phyloP scores from a whole-genome alignment of 2,329 filamentous ascomycete genomes.

The Pleochaeta shiraiana region DNA sequence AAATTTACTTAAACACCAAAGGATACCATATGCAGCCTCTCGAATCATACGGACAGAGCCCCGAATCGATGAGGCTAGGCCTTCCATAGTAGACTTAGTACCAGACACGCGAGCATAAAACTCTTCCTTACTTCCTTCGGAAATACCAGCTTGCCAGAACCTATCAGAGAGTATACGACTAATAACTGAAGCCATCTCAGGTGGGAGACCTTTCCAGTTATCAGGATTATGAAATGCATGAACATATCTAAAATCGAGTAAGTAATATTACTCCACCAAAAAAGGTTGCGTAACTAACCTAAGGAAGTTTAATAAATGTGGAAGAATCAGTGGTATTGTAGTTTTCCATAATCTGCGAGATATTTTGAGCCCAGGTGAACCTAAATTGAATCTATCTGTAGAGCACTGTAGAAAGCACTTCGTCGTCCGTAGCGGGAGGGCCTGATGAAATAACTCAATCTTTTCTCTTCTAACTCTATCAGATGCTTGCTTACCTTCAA shows the following conservation, averaged over 20 bases:
- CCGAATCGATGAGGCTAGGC: slow-evolving; percentile 79
- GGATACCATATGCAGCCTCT: slow-evolving; percentile 82
- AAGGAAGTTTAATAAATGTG: slow-evolving; percentile 64
- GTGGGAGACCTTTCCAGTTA: slow-evolving; percentile 60
- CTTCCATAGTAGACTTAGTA: slow-evolving; percentile 76
- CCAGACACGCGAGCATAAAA: slow-evolving; percentile 85
- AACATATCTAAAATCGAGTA: slow-evolving; percentile 38
- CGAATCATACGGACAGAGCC: slow-evolving; percentile 75
- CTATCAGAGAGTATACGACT: slow-evolving; percentile 73
- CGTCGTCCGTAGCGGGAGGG: slow-evolving; percentile 64
- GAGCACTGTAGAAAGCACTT: slow-evolving; percentile 87
- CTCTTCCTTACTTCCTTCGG: slow-evolving; percentile 83
- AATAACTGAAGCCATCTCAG: slow-evolving; percentile 57
- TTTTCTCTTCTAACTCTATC: not conserved
- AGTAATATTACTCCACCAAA: not conserved
- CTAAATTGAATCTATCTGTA: slow-evolving; percentile 67
- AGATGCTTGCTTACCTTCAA: slow-evolving; percentile 30
- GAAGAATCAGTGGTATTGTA: slow-evolving; percentile 61
- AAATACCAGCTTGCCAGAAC: slow-evolving; percentile 98
- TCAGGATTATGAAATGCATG: slow-evolving; percentile 76
- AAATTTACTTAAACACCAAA: slow-evolving; percentile 81
- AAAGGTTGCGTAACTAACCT: slow-evolving; percentile 18
- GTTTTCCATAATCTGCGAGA: slow-evolving; percentile 72
- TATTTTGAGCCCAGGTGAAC: slow-evolving; percentile 48
- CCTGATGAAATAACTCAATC: slow-evolving; percentile 13